Evolutionary conservation across 805 yeast species (phyloP), one percentile per base, ranked within the genome.

Genomic region (Metschnikowia bowlesiae): DNA sequence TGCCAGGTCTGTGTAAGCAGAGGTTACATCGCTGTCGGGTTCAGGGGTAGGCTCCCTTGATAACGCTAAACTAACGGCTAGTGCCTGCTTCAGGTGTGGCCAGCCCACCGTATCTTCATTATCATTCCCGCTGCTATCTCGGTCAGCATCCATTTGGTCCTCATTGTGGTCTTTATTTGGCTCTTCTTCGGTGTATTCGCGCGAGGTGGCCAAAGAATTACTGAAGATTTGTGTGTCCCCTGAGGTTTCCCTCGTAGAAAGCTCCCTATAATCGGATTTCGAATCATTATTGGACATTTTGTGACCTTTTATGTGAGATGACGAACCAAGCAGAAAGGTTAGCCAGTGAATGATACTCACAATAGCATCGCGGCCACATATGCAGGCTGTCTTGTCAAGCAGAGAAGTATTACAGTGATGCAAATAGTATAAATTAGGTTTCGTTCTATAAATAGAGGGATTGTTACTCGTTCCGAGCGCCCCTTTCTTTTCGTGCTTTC

Each of bases 31-130:
- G 29, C 42, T 46, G 10, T 43, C 54, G 13, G 56, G 43, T 4
- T 54, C 52, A 3, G 57, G 56, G 8, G 56, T 49, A n/a, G 52
- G 56, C 33, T 49, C 54, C n/a, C 56, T 42, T n/a, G 50, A 52
- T 1, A 42, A 36, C 8, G 42, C 41, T 40, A 13, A 44, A 32
- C 28, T 14, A 22, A 18, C 36, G 32, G 29, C 43, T 13, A 30
- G 16, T 30, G 16, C 10, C 4, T 14, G 29, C 2, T n/a, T 32
- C 30, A 26, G n/a, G n/a, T 32, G 36, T 18, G 31, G 18, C 45
- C 45, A 42, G 18, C 38, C 38, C 13, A 32, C 10, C 22, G 16
- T 32, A 31, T 28, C 13, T n/a, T 13, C 38, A 8, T 22, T 14
- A 8, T 42, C 38, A 28, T 30, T 11, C 13, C 32, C 44, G 4